Conservation (phyloP, 192 early-diverging fungal genomes). For the Phycomyces nitens region DNA sequence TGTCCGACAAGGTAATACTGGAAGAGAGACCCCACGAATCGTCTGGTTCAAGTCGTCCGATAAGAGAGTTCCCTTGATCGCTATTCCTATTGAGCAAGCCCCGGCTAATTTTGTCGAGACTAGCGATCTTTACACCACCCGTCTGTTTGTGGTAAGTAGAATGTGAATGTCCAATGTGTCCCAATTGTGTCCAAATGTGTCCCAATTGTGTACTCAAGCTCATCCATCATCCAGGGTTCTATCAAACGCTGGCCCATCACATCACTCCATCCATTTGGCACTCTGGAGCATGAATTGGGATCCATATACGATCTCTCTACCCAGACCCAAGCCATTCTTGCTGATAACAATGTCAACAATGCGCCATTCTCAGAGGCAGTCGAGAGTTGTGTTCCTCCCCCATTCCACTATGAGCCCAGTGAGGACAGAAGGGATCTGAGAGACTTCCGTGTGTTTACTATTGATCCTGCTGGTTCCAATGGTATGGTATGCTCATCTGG, state of each 20-base stretch:
- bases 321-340: conserved; percentile 75
- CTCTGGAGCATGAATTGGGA: conserved; percentile 66
- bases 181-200: no score
- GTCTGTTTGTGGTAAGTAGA: conserved; percentile 53
- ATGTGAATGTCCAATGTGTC: no score
- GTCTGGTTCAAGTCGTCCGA: conserved; percentile 85
- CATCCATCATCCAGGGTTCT: conserved; percentile 51
- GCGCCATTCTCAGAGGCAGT: conserved; percentile 72
- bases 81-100: conserved; percentile 68
- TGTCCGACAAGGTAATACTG: conserved; percentile 43
- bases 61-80: conserved; percentile 73
- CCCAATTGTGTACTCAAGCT: no score
- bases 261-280: conserved; percentile 67
- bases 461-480: conserved; percentile 78
- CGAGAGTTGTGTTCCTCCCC: conserved; percentile 68
- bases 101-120: conserved; percentile 66
- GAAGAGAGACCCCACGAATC: conserved; percentile 48
- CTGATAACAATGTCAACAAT: conserved; percentile 71
- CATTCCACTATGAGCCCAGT: conserved; percentile 67
- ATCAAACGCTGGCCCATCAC: conserved; percentile 67
- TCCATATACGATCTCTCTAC: conserved; percentile 70
- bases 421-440: conserved; percentile 69
- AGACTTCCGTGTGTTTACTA: conserved; percentile 70
- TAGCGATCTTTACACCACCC: conserved; percentile 48
- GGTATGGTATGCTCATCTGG: conserved; percentile 45